phyloP scores from a whole-genome alignment of 139 green algal genomes.

The Chlorella vulgaris region DNA sequence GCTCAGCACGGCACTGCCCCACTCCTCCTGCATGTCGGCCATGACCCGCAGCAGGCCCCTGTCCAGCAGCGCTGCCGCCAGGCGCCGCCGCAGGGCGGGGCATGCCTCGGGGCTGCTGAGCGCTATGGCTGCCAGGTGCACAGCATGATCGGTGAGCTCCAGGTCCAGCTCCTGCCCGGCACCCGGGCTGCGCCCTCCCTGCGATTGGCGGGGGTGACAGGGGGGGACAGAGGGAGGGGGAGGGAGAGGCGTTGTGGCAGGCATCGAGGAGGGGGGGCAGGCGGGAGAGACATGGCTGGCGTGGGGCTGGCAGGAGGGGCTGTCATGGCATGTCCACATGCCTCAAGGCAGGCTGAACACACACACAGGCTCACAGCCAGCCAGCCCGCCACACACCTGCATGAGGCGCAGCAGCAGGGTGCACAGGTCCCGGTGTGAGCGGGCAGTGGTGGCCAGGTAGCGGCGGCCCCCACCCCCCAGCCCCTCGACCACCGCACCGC shows the following conservation, averaged over 20 bases:
- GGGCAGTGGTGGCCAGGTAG: background rate
- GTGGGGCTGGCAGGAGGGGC: too few relatives aligned
- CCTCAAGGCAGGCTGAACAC: too few relatives aligned
- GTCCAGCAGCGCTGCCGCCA: slow-evolving; percentile 23
- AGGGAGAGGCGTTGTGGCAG: background rate
- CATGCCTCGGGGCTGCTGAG: background rate
- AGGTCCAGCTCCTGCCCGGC: background rate
- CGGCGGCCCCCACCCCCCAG: background rate
- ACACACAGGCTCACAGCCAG: too few relatives aligned
- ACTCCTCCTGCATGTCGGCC: slow-evolving; percentile 33
- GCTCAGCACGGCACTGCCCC: slow-evolving; percentile 18
- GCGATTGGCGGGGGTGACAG: background rate
- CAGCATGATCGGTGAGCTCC: slow-evolving; percentile 9
- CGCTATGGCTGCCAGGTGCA: slow-evolving; percentile 22
- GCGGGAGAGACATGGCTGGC: too few relatives aligned
- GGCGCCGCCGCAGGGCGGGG: background rate
- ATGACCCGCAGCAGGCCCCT: slow-evolving; percentile 36
- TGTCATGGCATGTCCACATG: too few relatives aligned
- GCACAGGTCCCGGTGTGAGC: slow-evolving; percentile 12
- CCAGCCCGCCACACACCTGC: slow-evolving; percentile 9
- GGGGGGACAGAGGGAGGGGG: background rate
- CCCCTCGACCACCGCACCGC: background rate
- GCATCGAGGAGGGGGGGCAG: too few relatives aligned
- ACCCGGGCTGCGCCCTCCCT: background rate
- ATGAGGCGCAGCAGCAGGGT: slow-evolving; percentile 19